Evolutionary conservation across 139 green algal species (phyloP).

Genomic region (Micromonas commoda): DNA sequence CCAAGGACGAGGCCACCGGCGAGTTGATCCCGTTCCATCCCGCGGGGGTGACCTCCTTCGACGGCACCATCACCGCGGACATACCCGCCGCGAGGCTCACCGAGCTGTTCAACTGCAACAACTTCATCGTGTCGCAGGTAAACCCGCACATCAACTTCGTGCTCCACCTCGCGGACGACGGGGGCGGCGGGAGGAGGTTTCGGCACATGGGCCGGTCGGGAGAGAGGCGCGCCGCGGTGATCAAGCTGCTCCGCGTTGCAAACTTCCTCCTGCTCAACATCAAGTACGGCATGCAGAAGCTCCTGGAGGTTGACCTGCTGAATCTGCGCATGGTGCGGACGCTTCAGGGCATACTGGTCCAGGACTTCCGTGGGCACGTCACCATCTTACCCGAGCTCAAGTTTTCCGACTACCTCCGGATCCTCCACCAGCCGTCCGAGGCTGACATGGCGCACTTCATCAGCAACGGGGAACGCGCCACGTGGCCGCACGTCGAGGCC

Average conservation of each 20-base stretch:
- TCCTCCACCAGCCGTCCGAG: constrained; percentile 4
- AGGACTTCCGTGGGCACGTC: constrained; percentile 27
- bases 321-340: constrained; percentile 13
- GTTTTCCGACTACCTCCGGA: constrained; percentile 3
- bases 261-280: constrained; percentile 24
- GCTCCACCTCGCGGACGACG: constrained; percentile 21
- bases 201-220: background rate
- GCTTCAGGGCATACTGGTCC: constrained; percentile 21
- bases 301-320: constrained; percentile 19
- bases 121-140: constrained; percentile 30
- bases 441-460: constrained; percentile 23
- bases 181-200: background rate
- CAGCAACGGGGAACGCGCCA: background rate
- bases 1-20: constrained; percentile 5
- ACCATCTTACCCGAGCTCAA: constrained; percentile 5
- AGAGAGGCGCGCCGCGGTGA: background rate
- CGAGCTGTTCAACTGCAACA: constrained; percentile 27
- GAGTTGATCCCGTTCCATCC: constrained; percentile 16
- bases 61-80: constrained; percentile 20
- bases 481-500: constrained; percentile 20
- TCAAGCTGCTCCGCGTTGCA: constrained; percentile 18
- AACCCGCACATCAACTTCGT: constrained; percentile 26
- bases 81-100: constrained; percentile 9
- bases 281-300: constrained; percentile 20
- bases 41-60: constrained; percentile 1